Evolutionary conservation across 305 asterid species (phyloP).

Genomic region (Nicotiana rustica): DNA sequence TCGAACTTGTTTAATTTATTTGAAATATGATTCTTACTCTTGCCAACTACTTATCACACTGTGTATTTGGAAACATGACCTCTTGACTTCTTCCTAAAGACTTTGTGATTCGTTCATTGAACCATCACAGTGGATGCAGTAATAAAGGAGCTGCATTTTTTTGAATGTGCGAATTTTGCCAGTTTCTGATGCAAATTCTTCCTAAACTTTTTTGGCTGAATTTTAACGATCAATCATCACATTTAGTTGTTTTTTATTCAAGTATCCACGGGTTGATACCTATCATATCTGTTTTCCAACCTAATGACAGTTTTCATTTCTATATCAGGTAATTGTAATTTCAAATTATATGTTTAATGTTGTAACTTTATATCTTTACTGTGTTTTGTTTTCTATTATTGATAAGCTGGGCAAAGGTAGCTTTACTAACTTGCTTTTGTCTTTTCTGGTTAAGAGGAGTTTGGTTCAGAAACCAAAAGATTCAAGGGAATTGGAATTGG

Average conservation of each 20-base stretch:
- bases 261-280: constrained; percentile 1
- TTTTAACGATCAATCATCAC: not conserved
- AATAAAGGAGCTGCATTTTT: not conserved
- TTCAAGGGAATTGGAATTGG: constrained; percentile 95
- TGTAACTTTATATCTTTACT: not conserved
- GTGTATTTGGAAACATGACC: not conserved
- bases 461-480: constrained; percentile 74
- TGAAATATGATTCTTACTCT: not conserved
- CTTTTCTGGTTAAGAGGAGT: constrained; percentile 62
- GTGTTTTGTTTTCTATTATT: not conserved
- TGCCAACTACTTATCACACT: not conserved
- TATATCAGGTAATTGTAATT: constrained; percentile 2
- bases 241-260: not conserved
- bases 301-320: not conserved
- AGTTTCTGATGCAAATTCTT: constrained; percentile 1
- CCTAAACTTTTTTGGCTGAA: not conserved
- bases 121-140: not conserved
- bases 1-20: not conserved
- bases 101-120: not conserved
- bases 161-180: not conserved
- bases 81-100: constrained; percentile 11
- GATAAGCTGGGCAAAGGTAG: constrained; percentile 25
- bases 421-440: constrained; percentile 24
- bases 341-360: constrained; percentile 10
- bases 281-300: not conserved